Conservation (phyloP, 441 rosid genomes). For the Omphalea diandra region DNA sequence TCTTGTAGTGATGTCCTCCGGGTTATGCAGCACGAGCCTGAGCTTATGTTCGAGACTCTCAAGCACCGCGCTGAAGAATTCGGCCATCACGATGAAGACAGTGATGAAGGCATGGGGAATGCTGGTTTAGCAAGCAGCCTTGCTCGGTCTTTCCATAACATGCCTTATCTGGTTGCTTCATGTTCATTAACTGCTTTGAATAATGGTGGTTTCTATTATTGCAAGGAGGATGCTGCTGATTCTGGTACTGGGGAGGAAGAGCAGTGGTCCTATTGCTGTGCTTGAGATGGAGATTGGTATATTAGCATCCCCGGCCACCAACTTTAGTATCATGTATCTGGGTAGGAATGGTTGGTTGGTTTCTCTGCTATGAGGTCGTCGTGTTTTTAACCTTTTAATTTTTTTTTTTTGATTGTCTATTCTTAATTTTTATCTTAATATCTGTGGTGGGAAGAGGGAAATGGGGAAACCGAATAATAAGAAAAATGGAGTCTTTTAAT, state of each 20-base stretch:
- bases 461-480: conserved; percentile 35
- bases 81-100: conserved; percentile 35
- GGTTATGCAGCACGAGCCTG: conserved; percentile 94
- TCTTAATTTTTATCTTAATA: conserved; percentile 12
- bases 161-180: conserved; percentile 75
- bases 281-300: conserved; percentile 37
- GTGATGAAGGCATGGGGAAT: conserved; percentile 34
- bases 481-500: no score
- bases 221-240: conserved; percentile 47
- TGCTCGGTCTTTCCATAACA: conserved; percentile 70
- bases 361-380: conserved; percentile 27
- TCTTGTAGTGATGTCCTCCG: conserved; percentile 88
- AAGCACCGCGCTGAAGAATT: conserved; percentile 81
- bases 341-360: no score
- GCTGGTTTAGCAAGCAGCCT: conserved; percentile 46
- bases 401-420: conserved; percentile 23
- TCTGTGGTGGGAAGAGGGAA: conserved; percentile 29
- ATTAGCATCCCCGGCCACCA: conserved; percentile 7
- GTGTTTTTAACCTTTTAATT: conserved; percentile 6
- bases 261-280: conserved; percentile 70
- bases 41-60: conserved; percentile 87
- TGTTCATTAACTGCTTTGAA: conserved; percentile 66
- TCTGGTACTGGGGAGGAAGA: conserved; percentile 53
- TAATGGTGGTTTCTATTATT: conserved; percentile 53
- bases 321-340: not conserved